Evolutionary conservation across 495 filamentous ascomycete genomes (phyloP), one percentile per base, ranked within the genome.

Genomic region (Delitschia confertaspora): DNA sequence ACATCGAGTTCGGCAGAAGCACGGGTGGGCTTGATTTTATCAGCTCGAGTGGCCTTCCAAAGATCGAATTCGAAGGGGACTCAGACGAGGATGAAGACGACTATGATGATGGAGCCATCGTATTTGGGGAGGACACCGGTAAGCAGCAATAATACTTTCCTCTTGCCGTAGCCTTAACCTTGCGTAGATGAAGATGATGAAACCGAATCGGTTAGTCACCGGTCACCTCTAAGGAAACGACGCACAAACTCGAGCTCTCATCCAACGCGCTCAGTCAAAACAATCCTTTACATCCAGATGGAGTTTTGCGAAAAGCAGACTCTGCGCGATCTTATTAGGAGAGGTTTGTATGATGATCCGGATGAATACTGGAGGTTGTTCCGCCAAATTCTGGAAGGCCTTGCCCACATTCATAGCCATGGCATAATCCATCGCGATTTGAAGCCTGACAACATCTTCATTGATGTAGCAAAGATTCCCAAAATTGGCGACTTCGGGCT

Each of bases 381-480:
- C 51, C 76, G 91, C 8, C 93, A 96, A 59, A 81, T 95, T 9
- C 69, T 95, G 2, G 88, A 96, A 64, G 91, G 91, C 0, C 62
- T 98, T 11, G 80, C 73, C 26, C 88, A 98, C 62, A 87, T 98
- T 33, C 91, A 98, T 58, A 72, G 80, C 24, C 70, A 91, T 40
- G 87, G 85, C 32, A 94, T 98, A 51, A 89, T 98, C 16, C 91
- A 98, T 57, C 81, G 91, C 1, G 91, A 98, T 60, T 71, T 98
- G n/a, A 96, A 96, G 57, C 91, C 91, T 0, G 93, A 98, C 55
- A 98, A 98, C 50, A 78, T 98, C 34, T 98, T 98, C 64, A 91
- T 96, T 53, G 93, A 96, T 56, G 74, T 80, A 24, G 73, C 81
- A 2, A 84, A 83, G 32, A 89, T 93, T 55, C 85, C 93, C 8